Conservation (phyloP, 1,284 basidiomycete genomes). For the Puccinia brachypodii region DNA sequence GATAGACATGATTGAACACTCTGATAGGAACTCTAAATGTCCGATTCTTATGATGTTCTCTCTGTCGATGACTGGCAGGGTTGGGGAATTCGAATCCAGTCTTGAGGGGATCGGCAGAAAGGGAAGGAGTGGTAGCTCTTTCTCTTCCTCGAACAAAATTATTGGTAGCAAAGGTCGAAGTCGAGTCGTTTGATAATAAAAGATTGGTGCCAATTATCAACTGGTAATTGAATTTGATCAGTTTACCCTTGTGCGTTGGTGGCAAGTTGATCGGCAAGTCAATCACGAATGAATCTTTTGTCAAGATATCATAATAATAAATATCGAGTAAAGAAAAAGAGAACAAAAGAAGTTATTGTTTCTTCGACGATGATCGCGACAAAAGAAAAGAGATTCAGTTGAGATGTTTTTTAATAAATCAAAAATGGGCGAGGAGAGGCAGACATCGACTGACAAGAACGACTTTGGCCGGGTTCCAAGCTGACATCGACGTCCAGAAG, state of each 20-base stretch:
- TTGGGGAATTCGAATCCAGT: neutral
- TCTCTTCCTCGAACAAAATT: no score
- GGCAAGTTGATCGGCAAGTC: constrained; percentile 75
- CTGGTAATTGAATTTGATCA: constrained; percentile 82
- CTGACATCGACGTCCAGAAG: constrained; percentile 79
- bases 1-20: constrained; percentile 74
- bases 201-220: constrained; percentile 77
- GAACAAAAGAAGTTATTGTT: neutral
- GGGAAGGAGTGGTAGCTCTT: neutral
- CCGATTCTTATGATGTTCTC: constrained; percentile 57
- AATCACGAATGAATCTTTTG: constrained; percentile 55
- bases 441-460: constrained; percentile 67
- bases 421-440: neutral
- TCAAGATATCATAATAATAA: neutral
- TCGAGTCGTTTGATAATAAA: neutral
- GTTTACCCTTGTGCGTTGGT: constrained; percentile 81
- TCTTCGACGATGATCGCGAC: neutral
- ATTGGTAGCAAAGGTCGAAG: no score
- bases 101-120: neutral
- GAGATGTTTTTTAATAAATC: neutral
- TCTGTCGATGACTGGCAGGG: constrained; percentile 25
- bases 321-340: neutral
- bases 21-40: constrained; percentile 77
- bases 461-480: constrained; percentile 74
- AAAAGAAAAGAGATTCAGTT: neutral